These are phyloP conservation scores for Phylloporus arenicola DNA, from an alignment of 768 basidiomycete species.

Conservation along the genomic window DNA sequence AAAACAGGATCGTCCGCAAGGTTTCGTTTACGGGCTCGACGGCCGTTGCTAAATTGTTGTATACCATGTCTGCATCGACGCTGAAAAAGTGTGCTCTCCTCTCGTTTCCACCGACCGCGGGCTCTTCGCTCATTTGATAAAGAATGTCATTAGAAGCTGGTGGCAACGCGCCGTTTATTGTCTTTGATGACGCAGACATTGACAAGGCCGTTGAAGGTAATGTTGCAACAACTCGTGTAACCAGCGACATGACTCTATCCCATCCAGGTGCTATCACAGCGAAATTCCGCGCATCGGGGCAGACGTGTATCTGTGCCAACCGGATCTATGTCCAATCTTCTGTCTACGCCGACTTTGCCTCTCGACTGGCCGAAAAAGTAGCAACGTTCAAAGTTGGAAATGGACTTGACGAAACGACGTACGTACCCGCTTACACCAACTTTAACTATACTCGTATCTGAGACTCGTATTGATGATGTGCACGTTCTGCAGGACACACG, in stretches of 20 bases:
- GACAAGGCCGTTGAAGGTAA: constrained; percentile 84
- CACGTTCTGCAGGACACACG: constrained; percentile 64
- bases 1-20: constrained; percentile 83
- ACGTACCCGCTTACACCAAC: constrained; percentile 22
- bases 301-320: constrained; percentile 87
- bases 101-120: neutral
- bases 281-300: constrained; percentile 79
- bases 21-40: constrained; percentile 91
- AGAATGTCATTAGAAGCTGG: constrained; percentile 81
- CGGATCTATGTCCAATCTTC: constrained; percentile 88
- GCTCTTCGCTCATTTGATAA: constrained; percentile 1
- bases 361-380: constrained; percentile 79
- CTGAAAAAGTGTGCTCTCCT: constrained; percentile 64
- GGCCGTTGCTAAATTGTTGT: constrained; percentile 69
- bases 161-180: constrained; percentile 94
- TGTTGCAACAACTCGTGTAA: neutral
- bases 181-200: constrained; percentile 94
- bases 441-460: neutral
- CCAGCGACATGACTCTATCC: neutral
- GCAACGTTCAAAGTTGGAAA: constrained; percentile 82
- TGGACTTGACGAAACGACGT: constrained; percentile 76
- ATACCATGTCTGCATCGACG: constrained; percentile 66
- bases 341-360: constrained; percentile 90
- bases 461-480: neutral
- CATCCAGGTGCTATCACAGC: constrained; percentile 57